A percentile compares a stretch with the other conserved stretches of the same genome.
Evolutionary conservation across 768 basidiomycete species (phyloP).

Genomic region (Mycena olivaceomarginata): DNA sequence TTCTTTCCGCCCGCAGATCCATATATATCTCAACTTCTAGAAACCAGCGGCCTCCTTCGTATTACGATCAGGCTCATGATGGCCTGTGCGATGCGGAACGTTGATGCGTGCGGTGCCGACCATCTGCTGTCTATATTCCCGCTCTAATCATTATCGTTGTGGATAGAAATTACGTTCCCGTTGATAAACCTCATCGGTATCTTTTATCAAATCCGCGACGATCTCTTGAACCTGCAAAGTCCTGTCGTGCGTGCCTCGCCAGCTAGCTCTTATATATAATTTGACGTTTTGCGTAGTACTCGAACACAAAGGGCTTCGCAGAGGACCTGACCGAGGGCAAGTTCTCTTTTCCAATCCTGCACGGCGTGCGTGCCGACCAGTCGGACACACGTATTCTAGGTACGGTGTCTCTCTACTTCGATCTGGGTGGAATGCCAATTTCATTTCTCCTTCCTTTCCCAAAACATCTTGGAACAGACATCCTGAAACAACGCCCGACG

Average conservation of each 20-base stretch:
- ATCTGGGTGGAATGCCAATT: too few relatives aligned
- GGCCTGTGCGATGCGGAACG: conserved; percentile 84
- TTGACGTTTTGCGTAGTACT: conserved; percentile 74
- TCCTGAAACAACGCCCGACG: conserved; percentile 91
- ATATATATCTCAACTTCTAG: conserved; percentile 61
- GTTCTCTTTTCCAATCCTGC: conserved; percentile 97
- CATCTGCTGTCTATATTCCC: neutral
- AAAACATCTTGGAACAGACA: conserved; percentile 63
- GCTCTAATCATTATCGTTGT: neutral
- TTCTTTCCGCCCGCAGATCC: neutral
- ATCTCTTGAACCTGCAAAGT: conserved; percentile 24
- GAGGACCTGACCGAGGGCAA: conserved; percentile 98
- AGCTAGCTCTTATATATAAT: neutral
- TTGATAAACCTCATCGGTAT: conserved; percentile 27
- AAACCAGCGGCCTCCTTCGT: conserved; percentile 95
- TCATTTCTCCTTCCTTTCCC: too few relatives aligned
- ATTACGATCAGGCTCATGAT: conserved; percentile 97
- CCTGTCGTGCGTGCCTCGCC: conserved; percentile 2
- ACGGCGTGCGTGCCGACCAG: conserved; percentile 87
- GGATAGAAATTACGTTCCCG: conserved; percentile 22
- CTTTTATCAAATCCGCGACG: conserved; percentile 32
- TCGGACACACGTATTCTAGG: conserved; percentile 90
- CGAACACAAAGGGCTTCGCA: conserved; percentile 89
- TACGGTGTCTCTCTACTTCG: conserved; percentile 49
- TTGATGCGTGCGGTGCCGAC: conserved; percentile 69